Evolutionary conservation across 2,329 filamentous ascomycete species (phyloP), one percentile per base, ranked within the genome.

Genomic region (Knoxdaviesia capensis): DNA sequence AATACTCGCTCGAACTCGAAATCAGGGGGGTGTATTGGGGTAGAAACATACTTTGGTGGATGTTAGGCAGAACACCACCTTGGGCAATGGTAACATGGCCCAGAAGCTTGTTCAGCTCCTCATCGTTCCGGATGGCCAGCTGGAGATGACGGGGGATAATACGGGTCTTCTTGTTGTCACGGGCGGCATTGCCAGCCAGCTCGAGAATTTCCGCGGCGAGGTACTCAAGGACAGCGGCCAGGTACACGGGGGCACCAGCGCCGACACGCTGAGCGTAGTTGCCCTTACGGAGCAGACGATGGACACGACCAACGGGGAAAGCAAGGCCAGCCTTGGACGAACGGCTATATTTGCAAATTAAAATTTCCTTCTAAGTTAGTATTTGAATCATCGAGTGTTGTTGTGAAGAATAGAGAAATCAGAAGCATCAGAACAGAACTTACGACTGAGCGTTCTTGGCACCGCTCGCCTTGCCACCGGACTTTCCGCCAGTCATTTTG

Each of bases 401-500:
- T 6, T 32, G 38, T 44, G 36, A 47, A 46, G 34, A 9, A n/a
- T 28, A 6, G 8, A 31, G 9, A 32, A 34, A 29, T 41, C 42
- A 38, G 20, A 20, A 20, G 20, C 2, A 20, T 20, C 2, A 38
- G 37, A 41, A 28, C 20, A 37, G 43, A 48, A 81, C 87, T 78
- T 71, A 96, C 90, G 87, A 94, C 75, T 96, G 90, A 60, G 90
- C 83, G 74, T 82, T 93, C 85, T 98, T 98, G 72, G 82, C 80
- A 71, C 87, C 86, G 71, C 82, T 88, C 73, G 88, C 87, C 81
- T 96, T 96, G 79, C 90, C 90, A 68, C 90, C 90, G 71, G 88
- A 94, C 72, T 98, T 98, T 68, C 90, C 90, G 68, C 88, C 88
- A 85, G 90, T 93, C 90, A 98, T 98, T 82, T 84, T 94, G 80